Evolutionary conservation across 441 rosid genomes (phyloP).

Genomic region (Viola pubescens): DNA sequence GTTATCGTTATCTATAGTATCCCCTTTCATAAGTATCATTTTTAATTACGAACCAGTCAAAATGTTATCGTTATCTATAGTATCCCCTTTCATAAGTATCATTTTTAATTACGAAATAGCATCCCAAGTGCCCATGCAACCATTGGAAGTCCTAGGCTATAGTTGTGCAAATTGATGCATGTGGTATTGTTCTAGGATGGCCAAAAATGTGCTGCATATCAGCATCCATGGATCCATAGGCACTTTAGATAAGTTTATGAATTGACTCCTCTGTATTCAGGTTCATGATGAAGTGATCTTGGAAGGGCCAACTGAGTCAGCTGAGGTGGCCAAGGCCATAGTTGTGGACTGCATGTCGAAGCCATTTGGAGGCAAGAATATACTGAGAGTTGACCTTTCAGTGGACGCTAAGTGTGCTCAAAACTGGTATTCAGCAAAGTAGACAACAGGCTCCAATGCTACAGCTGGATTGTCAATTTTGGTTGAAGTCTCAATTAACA

Average conservation of each 20-base stretch:
- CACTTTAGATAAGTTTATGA: constrained; percentile 4
- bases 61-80: too few relatives aligned
- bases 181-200: too few relatives aligned
- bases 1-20: too few relatives aligned
- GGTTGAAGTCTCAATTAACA: not conserved
- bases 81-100: too few relatives aligned
- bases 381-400: constrained; percentile 67
- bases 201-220: too few relatives aligned
- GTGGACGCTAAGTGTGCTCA: constrained; percentile 94
- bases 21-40: too few relatives aligned
- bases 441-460: constrained; percentile 10
- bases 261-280: constrained; percentile 34
- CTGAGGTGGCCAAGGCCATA: constrained; percentile 70
- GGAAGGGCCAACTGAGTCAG: constrained; percentile 94
- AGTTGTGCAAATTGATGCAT: too few relatives aligned
- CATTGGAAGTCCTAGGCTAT: too few relatives aligned
- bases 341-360: constrained; percentile 86
- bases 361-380: constrained; percentile 70
- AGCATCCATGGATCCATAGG: too few relatives aligned
- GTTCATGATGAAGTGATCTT: constrained; percentile 97
- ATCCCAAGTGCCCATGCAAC: too few relatives aligned
- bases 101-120: too few relatives aligned
- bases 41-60: too few relatives aligned
- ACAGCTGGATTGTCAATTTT: constrained; percentile 6
- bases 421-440: constrained; percentile 88